Base-by-base conservation (phyloP, 495 filamentous ascomycete species). In the Sabuloglossum arenarium region DNA sequence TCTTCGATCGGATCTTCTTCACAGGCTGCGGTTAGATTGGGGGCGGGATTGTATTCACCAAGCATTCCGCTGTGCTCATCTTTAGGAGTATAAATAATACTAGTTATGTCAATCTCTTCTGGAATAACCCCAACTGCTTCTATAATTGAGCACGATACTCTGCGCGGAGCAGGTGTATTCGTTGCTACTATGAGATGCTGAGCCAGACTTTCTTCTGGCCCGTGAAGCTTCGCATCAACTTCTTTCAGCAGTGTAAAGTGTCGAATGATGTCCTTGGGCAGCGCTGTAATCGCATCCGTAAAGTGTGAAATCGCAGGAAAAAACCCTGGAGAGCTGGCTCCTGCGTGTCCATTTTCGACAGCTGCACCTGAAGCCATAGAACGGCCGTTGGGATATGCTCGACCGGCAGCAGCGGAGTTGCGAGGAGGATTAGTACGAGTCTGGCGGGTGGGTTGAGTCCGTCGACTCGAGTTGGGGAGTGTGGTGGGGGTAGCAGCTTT, bases 201-300 rank as follows among this genome's bases (percentile, higher is more conserved):
- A 14, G n/a, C 5, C 14, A 58, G 31, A 49, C 52, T 16, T 9
- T 58, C 47, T 29, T 58, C 56, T 12, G 56, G 56, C 8, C 56
- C 56, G 23, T 53, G 23, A 54, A 87, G 79, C 69, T 99, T 99
- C 52, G 91, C 90, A 71, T 99, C 93, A 31, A 96, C 91, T 67
- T 99, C 91, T 62, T 94, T 94, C 53, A 99, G 71, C 46, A 96
- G 75, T 6, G 88, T 91, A 64, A 94, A 94, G 66, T 99, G 90
- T 58, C 87, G 78, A 56, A 94, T 85, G 54, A 94, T 86, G 64
- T 99, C 91, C 65, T 87, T 85, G 8, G 91, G 91, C 5, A 99
- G 80, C 25, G 93, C 90, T 21, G 84, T 83, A 61, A 96, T 85
- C 49, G 88, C 80, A 67, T 97, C 88, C 56, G 89, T 84, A 68